These are phyloP conservation scores for Trichoderma semiorbis DNA, from an alignment of 2,329 filamentous ascomycete species.

Conservation along the genomic window DNA sequence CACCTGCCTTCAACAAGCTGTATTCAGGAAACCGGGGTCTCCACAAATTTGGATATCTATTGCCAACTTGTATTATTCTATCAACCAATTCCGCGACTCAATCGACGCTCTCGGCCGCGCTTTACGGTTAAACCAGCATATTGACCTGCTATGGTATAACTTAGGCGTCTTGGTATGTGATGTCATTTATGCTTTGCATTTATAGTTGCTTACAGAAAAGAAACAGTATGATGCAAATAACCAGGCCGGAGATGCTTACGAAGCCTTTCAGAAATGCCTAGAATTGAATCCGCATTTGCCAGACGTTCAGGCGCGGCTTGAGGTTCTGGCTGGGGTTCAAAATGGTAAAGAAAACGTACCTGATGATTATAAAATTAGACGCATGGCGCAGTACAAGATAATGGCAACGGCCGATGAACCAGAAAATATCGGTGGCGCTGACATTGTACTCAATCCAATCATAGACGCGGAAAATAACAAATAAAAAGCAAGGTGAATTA, in stretches of 20 bases:
- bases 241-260: neutral
- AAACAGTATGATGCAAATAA: neutral
- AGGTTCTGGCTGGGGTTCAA: neutral
- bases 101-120: no score
- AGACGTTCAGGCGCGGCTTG: neutral
- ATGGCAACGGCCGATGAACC: neutral
- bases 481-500: neutral
- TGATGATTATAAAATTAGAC: neutral
- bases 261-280: neutral
- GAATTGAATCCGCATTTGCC: neutral
- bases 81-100: no score
- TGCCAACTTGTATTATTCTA: no score
- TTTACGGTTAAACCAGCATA: fast-evolving
- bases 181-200: neutral
- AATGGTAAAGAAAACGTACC: neutral
- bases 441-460: neutral
- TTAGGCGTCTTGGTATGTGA: no score
- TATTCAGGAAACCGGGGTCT: fast-evolving
- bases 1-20: no score
- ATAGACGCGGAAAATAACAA: neutral
- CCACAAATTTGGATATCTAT: no score
- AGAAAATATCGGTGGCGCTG: neutral
- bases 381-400: fast-evolving
- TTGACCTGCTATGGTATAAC: no score
- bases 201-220: neutral